Evolutionary conservation across 139 green algal genomes (phyloP).

Genomic region (Coelastrella sp.): DNA sequence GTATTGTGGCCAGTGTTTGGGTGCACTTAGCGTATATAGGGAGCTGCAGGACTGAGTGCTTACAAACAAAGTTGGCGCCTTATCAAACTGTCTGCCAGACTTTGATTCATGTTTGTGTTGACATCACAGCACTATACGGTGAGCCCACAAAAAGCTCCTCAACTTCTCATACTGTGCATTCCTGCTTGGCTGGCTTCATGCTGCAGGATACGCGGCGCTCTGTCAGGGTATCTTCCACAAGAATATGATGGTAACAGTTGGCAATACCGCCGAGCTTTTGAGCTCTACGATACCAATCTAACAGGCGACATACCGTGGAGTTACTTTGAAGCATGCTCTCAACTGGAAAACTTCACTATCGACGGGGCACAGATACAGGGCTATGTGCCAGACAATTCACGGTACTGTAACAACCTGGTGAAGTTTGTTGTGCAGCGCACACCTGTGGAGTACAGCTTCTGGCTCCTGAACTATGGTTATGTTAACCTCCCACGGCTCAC

Average conservation of each 20-base stretch:
- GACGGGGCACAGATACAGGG: constrained; percentile 40
- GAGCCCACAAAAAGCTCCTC: too few species aligned
- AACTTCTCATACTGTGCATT: too few species aligned
- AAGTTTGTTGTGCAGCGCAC: constrained; percentile 17
- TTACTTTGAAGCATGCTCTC: background rate
- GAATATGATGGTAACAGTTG: background rate
- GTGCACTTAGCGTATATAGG: too few species aligned
- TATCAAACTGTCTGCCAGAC: too few species aligned
- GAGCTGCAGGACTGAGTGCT: too few species aligned
- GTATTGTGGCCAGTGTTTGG: too few species aligned
- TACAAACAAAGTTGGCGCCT: too few species aligned
- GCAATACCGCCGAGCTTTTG: background rate
- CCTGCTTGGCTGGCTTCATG: too few species aligned
- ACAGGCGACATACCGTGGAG: constrained; percentile 32
- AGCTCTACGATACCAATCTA: constrained; percentile 26
- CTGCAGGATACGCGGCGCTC: constrained; percentile 6
- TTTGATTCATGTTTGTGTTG: too few species aligned
- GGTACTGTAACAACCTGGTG: background rate
- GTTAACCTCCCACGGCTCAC: too few species aligned
- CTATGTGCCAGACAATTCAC: constrained; percentile 35
- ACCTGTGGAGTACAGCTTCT: background rate
- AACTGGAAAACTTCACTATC: constrained; percentile 3
- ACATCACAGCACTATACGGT: too few species aligned
- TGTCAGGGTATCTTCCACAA: background rate
- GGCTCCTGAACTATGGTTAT: too few species aligned